A percentile compares a stretch with the other conserved stretches of the same genome.
These are phyloP conservation scores for Kodamaea sp. DNA, from an alignment of 1,139 yeast species.

Conservation along the genomic window DNA sequence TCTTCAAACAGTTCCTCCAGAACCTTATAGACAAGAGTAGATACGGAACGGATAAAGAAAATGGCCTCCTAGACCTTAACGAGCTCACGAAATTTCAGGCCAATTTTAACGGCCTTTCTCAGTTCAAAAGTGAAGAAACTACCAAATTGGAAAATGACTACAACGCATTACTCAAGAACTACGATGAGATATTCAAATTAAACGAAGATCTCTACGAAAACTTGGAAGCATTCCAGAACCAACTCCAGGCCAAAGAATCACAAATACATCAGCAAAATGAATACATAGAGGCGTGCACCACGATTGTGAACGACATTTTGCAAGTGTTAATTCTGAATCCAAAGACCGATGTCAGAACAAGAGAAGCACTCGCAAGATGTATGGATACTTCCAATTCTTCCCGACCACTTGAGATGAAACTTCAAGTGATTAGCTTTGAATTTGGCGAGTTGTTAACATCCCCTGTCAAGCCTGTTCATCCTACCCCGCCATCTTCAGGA, in stretches of 20 bases:
- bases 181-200: conserved; percentile 37
- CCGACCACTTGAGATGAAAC: conserved; percentile 25
- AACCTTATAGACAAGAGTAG: conserved; percentile 32
- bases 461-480: conserved; percentile 9
- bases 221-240: conserved; percentile 37
- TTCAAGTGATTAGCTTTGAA: conserved; percentile 27
- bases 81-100: conserved; percentile 28
- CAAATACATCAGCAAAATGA: conserved; percentile 18
- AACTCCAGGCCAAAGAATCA: conserved; percentile 28
- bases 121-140: conserved; percentile 10
- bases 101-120: conserved; percentile 20
- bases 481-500: conserved; percentile 19
- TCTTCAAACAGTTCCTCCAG: conserved; percentile 45
- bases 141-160: conserved; percentile 19
- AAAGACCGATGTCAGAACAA: conserved; percentile 19
- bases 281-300: conserved; percentile 18
- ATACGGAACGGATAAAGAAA: conserved; percentile 4
- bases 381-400: conserved; percentile 13
- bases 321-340: conserved; percentile 23
- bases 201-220: conserved; percentile 43
- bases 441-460: conserved; percentile 15
- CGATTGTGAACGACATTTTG: conserved; percentile 25
- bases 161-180: conserved; percentile 26
- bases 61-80: conserved; percentile 18
- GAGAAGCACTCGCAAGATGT: conserved; percentile 20